Conservation (phyloP, 176 grass and related monocot species). For the Zoysia japonica region DNA sequence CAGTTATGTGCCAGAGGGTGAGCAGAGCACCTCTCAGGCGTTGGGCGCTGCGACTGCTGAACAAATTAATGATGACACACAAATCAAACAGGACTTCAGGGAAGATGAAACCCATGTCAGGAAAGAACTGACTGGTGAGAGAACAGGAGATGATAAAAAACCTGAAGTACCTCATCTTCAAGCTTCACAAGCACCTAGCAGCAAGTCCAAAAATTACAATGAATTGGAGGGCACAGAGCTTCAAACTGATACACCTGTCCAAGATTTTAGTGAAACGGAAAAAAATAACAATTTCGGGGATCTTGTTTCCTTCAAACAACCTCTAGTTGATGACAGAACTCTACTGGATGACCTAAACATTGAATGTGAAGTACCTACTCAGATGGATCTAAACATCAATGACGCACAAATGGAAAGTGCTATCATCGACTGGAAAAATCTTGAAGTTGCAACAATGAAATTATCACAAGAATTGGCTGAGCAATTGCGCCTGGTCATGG, state of each 20-base stretch:
- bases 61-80: constrained; percentile 55
- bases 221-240: constrained; percentile 41
- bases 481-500: constrained; percentile 93
- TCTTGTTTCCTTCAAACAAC: constrained; percentile 63
- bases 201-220: constrained; percentile 49
- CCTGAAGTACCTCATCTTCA: constrained; percentile 57
- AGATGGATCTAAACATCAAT: constrained; percentile 51
- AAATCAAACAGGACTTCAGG: constrained; percentile 48
- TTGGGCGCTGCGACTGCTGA: constrained; percentile 81
- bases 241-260: constrained; percentile 38
- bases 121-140: constrained; percentile 52
- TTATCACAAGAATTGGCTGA: constrained; percentile 92
- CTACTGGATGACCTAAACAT: constrained; percentile 34
- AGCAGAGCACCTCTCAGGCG: constrained; percentile 89
- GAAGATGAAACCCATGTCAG: constrained; percentile 58
- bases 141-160: constrained; percentile 46
- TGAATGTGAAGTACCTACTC: constrained; percentile 38
- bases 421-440: constrained; percentile 74
- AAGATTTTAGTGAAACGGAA: constrained; percentile 45
- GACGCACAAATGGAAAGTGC: constrained; percentile 45
- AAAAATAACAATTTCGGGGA: constrained; percentile 43
- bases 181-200: constrained; percentile 55
- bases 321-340: constrained; percentile 48
- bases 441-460: constrained; percentile 67
- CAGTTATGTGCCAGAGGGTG: constrained; percentile 69